These are phyloP conservation scores for Vicia faba DNA, from an alignment of 306 rosid species.

Conservation along the genomic window DNA sequence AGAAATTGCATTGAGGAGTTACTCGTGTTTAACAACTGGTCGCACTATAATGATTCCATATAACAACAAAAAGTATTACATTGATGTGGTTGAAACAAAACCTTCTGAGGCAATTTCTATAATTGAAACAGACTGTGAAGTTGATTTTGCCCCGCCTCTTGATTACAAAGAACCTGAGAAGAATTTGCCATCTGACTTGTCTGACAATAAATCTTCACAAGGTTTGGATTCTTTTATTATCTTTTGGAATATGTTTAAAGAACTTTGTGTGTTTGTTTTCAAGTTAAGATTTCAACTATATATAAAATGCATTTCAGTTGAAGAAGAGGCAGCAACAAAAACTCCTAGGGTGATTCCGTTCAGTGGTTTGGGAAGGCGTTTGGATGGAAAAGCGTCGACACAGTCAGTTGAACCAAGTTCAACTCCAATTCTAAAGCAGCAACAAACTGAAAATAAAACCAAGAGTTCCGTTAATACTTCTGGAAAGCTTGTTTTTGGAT, in stretches of 20 bases:
- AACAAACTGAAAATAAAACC: constrained; percentile 32
- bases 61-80: constrained; percentile 53
- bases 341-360: constrained; percentile 45
- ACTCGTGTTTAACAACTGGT: constrained; percentile 58
- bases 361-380: constrained; percentile 52
- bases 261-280: background rate
- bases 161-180: constrained; percentile 54
- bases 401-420: constrained; percentile 40
- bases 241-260: constrained; percentile 1
- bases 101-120: constrained; percentile 53
- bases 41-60: constrained; percentile 60
- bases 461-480: constrained; percentile 35
- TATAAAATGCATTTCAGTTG: constrained; percentile 39
- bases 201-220: constrained; percentile 29
- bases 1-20: constrained; percentile 53
- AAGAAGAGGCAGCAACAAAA: constrained; percentile 48
- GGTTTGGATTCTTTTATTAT: constrained; percentile 25
- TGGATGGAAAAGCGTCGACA: constrained; percentile 52
- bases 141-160: constrained; percentile 58
- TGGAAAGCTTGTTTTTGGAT: constrained; percentile 60
- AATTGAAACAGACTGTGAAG: constrained; percentile 58
- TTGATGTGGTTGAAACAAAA: constrained; percentile 55
- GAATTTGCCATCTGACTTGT: constrained; percentile 30
- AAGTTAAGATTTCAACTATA: constrained; percentile 2
- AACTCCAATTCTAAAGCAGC: constrained; percentile 37